phyloP scores from a whole-genome alignment of 257 asterid species.

The Lycium ferocissimum region DNA sequence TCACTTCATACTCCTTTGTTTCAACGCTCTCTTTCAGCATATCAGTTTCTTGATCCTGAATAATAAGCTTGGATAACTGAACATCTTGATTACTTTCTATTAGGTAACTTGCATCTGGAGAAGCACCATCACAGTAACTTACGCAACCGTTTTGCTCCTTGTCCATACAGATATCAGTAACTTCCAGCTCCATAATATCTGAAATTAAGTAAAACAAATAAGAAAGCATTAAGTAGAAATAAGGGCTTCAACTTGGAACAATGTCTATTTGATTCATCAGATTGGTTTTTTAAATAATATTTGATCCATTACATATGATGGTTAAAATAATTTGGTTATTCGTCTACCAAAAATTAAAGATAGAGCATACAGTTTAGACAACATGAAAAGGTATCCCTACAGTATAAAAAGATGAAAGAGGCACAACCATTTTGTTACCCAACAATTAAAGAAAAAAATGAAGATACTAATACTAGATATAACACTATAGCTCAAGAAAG shows the following conservation, averaged over 20 bases:
- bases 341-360: not conserved
- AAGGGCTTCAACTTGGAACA: not conserved
- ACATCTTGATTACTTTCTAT: constrained; percentile 40
- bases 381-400: not conserved
- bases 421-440: constrained; percentile 18
- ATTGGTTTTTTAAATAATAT: not conserved
- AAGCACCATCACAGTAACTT: constrained; percentile 47
- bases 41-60: constrained; percentile 48
- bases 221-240: not conserved
- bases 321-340: not conserved
- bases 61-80: constrained; percentile 44
- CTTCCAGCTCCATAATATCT: constrained; percentile 76
- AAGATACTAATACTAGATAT: constrained; percentile 14
- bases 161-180: constrained; percentile 62
- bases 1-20: constrained; percentile 60
- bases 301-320: not conserved
- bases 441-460: constrained; percentile 19
- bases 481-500: not conserved
- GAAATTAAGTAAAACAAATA: constrained; percentile 17
- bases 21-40: constrained; percentile 49
- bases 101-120: constrained; percentile 40
- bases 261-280: not conserved
- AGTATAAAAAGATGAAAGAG: not conserved
- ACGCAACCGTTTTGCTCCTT: constrained; percentile 68
- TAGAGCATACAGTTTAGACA: constrained; percentile 4